Base-by-base conservation (phyloP, 2,329 filamentous ascomycete genomes). In the Metarhizium anisopliae region DNA sequence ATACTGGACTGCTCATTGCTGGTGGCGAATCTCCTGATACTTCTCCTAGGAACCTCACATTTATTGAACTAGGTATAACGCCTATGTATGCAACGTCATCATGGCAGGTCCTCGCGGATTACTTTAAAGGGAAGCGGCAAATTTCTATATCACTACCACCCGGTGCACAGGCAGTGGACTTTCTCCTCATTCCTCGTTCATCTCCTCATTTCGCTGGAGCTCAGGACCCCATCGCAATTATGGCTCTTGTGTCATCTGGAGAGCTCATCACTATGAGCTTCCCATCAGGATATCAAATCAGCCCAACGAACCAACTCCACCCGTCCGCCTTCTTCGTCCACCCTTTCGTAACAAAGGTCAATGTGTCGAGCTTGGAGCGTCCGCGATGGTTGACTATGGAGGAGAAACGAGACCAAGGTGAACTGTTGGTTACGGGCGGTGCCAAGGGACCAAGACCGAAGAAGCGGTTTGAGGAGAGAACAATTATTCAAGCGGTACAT, bases 241-340 rank as follows among this genome's bases (percentile, higher is more conserved):
- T 99, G 61, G 82, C 84, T 2, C 74, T 95, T 6, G 76, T 97
- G 3, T 85, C 87, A 0, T 96, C 91, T 1, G 94, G 94, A 25
- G 93, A 97, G 71, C 73, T 97, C 32, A 79, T 95, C 53, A 95
- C 93, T 0, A 74, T 97, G 68, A 95, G 87, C 64, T 97, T 97
- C 66, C 94, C 94, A 0, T 94, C 87, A 51, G 94, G 94, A 32
- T 89, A 92, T 69, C 87, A 90, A 1, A 95, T 97, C 55, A 89
- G 86, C 32, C 91, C 94, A 1, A 96, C 92, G 4, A 96, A 96
- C 64, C 90, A 96, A 71, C 79, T 99, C 6, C 93, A 95, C 65
- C 82, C 92, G 0, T 96, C 89, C 2, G 74, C 96, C 50, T 88
- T 88, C 1, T 89, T 96, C 59, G 87, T 96, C 6, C 91, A 96